phyloP scores from a whole-genome alignment of 1,284 basidiomycete genomes.

The Pascua guehoae region DNA sequence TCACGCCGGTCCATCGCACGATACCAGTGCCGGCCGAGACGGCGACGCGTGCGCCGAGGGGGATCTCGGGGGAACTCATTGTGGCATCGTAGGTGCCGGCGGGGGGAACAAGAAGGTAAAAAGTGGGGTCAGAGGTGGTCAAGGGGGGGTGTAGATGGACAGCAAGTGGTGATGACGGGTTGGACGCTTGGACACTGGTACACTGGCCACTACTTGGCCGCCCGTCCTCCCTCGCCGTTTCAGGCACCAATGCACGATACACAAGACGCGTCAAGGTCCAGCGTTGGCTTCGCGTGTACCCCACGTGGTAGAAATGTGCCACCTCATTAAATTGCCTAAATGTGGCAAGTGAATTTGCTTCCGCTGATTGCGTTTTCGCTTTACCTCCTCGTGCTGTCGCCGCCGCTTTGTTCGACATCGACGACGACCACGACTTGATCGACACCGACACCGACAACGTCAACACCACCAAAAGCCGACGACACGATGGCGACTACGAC shows the following conservation, averaged over 20 bases:
- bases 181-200: no score
- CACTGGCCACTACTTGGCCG: no score
- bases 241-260: no score
- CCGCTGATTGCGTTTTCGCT: not conserved
- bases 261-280: no score
- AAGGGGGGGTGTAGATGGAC: no score
- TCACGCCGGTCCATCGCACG: conserved; percentile 80
- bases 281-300: no score
- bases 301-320: no score
- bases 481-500: conserved; percentile 31
- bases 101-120: not conserved
- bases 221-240: no score
- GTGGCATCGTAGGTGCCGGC: not conserved
- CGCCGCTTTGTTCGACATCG: not conserved
- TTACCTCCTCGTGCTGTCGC: not conserved
- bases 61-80: conserved; percentile 40
- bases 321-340: no score
- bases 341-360: no score
- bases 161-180: no score
- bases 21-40: conserved; percentile 74
- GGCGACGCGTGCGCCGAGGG: conserved; percentile 56
- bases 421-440: conserved; percentile 1
- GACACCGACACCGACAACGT: not conserved
- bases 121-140: not conserved
- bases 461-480: conserved; percentile 11